These are phyloP conservation scores for Camellia lanceoleosa DNA, from an alignment of 148 eudicot genomes.

Conservation along the genomic window DNA sequence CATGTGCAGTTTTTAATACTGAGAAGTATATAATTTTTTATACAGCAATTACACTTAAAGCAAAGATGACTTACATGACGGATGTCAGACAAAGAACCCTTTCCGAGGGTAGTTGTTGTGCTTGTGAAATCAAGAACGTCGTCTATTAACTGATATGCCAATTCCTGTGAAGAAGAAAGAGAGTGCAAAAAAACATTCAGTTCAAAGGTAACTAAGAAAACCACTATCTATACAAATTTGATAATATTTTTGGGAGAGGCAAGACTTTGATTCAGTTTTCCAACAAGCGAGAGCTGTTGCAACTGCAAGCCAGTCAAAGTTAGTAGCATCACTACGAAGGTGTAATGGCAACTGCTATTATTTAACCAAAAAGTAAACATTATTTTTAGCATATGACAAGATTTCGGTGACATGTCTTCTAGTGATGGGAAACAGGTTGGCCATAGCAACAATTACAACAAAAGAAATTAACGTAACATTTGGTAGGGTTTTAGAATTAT, in stretches of 20 bases:
- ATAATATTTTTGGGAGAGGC: neutral
- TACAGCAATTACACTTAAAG: neutral
- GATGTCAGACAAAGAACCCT: constrained; percentile 90
- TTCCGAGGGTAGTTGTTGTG: constrained; percentile 88
- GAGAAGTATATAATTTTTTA: no score
- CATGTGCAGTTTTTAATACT: neutral
- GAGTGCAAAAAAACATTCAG: constrained; percentile 10
- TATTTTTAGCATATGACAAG: neutral
- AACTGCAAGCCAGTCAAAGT: neutral
- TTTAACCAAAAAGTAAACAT: neutral
- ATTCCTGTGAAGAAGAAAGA: constrained; percentile 49
- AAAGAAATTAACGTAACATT: neutral
- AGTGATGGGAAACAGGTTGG: neutral
- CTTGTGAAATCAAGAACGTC: constrained; percentile 95
- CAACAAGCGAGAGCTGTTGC: neutral
- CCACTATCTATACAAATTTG: neutral
- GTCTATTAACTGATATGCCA: constrained; percentile 92
- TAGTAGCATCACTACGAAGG: neutral
- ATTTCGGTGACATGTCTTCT: neutral
- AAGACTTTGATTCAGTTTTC: neutral
- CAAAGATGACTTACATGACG: constrained; percentile 58
- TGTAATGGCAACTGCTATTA: neutral
- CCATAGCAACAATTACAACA: neutral
- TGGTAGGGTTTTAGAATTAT: no score
- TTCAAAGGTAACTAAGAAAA: neutral